These are phyloP conservation scores for Cystoderma amianthinum DNA, from an alignment of 768 basidiomycete species.

Conservation along the genomic window DNA sequence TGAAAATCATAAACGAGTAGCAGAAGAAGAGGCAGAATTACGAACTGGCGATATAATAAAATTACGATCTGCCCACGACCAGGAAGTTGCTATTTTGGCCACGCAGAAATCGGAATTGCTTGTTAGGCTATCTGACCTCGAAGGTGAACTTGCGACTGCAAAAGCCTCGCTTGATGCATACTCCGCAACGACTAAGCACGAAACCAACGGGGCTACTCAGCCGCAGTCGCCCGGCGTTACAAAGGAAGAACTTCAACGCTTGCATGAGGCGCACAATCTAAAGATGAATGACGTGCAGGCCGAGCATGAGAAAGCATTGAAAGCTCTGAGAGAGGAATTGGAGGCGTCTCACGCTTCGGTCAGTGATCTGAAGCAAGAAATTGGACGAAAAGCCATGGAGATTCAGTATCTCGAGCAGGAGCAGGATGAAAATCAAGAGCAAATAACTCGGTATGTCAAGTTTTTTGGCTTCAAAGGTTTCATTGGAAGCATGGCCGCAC, in stretches of 20 bases:
- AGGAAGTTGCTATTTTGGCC: constrained; percentile 48
- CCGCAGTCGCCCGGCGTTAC: constrained; percentile 47
- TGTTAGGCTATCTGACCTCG: constrained; percentile 61
- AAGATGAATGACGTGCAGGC: constrained; percentile 72
- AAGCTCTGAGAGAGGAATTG: constrained; percentile 48
- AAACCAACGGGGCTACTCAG: constrained; percentile 34
- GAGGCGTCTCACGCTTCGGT: constrained; percentile 41
- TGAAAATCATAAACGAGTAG: constrained; percentile 59
- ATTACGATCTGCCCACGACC: constrained; percentile 51
- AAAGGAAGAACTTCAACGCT: constrained; percentile 68
- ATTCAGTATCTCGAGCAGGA: constrained; percentile 75
- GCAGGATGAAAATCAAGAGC: constrained; percentile 69
- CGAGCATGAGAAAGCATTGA: constrained; percentile 53
- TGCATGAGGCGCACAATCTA: constrained; percentile 82
- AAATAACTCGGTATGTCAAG: constrained; percentile 72
- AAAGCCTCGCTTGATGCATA: constrained; percentile 50
- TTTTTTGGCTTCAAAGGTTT: constrained; percentile 55
- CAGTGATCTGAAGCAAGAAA: constrained; percentile 50
- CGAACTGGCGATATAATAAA: constrained; percentile 68
- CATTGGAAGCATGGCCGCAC: constrained; percentile 40
- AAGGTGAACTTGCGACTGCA: constrained; percentile 67
- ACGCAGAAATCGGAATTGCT: constrained; percentile 59
- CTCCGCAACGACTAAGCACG: constrained; percentile 45
- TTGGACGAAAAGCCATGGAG: constrained; percentile 73
- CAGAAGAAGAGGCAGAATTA: constrained; percentile 67